Evolutionary conservation across 2,329 filamentous ascomycete species (phyloP).

Genomic region (Diaporthe sp.): DNA sequence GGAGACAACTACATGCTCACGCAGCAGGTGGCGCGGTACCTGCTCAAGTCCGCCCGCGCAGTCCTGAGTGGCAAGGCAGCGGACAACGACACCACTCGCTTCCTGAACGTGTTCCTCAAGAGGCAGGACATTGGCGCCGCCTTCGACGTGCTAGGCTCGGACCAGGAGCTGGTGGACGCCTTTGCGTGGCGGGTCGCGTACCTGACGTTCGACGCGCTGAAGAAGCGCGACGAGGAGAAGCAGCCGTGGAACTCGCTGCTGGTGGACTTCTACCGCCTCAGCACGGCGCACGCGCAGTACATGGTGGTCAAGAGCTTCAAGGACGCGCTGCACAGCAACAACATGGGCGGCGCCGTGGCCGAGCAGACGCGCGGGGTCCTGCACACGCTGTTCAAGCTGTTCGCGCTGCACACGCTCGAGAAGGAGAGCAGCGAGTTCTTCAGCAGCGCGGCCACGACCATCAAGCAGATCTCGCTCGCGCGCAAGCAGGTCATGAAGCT

Average conservation of each 20-base stretch:
- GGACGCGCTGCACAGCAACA: slow-evolving; percentile 55
- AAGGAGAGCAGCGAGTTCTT: slow-evolving; percentile 81
- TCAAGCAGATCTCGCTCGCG: slow-evolving; percentile 79
- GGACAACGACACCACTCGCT: slow-evolving; percentile 76
- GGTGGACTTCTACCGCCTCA: slow-evolving; percentile 83
- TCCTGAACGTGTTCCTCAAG: slow-evolving; percentile 74
- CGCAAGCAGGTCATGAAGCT: slow-evolving; percentile 78
- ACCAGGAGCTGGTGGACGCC: slow-evolving; percentile 78
- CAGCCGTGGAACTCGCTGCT: slow-evolving; percentile 83
- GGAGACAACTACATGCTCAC: slow-evolving; percentile 88
- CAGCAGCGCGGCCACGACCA: slow-evolving; percentile 75
- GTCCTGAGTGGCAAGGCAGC: slow-evolving; percentile 73
- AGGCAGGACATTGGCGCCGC: slow-evolving; percentile 79
- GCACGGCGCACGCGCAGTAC: slow-evolving; percentile 82
- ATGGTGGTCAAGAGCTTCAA: slow-evolving; percentile 82
- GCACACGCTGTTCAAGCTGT: slow-evolving; percentile 86
- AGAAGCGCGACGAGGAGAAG: slow-evolving; percentile 81
- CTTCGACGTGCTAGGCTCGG: slow-evolving; percentile 79
- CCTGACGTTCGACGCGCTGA: slow-evolving; percentile 81
- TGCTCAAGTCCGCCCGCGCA: slow-evolving; percentile 80
- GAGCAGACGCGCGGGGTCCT: slow-evolving; percentile 69
- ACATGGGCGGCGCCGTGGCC: slow-evolving; percentile 67
- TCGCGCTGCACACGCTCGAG: slow-evolving; percentile 75
- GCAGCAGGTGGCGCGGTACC: slow-evolving; percentile 82
- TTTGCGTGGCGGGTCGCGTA: slow-evolving; percentile 83